phyloP scores from a whole-genome alignment of 1,139 yeast species.

The Nakaseomyces nivariensis region DNA sequence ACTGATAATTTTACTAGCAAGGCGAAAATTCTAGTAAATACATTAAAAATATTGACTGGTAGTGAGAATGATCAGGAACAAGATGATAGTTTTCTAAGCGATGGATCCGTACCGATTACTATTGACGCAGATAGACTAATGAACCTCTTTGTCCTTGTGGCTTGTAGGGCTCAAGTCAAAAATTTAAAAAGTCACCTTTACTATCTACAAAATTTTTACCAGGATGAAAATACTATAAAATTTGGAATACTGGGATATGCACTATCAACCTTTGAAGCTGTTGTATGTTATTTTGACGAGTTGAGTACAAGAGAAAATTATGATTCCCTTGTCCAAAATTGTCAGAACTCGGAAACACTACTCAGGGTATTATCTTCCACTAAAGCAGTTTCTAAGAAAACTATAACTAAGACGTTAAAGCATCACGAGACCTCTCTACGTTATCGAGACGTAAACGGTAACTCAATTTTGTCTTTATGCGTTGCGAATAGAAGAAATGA shows the following conservation, averaged over 20 bases:
- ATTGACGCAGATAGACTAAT: conserved; percentile 79
- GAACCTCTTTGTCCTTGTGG: conserved; percentile 61
- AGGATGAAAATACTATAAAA: conserved; percentile 34
- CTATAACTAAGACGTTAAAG: conserved; percentile 26
- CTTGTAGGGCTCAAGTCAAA: conserved; percentile 52
- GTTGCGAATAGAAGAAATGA: conserved; percentile 36
- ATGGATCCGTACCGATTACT: conserved; percentile 8
- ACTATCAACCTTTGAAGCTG: conserved; percentile 76
- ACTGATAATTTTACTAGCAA: conserved; percentile 47
- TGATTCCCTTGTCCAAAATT: conserved; percentile 6
- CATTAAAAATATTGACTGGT: conserved; percentile 44
- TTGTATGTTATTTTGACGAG: conserved; percentile 42
- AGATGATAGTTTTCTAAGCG: background rate
- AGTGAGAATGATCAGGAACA: background rate
- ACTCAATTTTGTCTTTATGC: conserved; percentile 53
- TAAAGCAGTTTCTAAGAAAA: conserved; percentile 9
- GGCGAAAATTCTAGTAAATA: conserved; percentile 41
- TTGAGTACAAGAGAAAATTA: conserved; percentile 6
- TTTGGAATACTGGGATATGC: conserved; percentile 52
- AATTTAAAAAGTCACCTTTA: conserved; percentile 54
- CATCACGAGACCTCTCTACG: conserved; percentile 17
- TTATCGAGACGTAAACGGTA: conserved; percentile 54
- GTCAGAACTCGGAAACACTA: conserved; percentile 3
- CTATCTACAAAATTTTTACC: conserved; percentile 56
- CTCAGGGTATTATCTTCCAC: conserved; percentile 12